Evolutionary conservation across 1,284 basidiomycete genomes (phyloP), one percentile per base, ranked within the genome.

Genomic region (Afroboletus lepidellus): DNA sequence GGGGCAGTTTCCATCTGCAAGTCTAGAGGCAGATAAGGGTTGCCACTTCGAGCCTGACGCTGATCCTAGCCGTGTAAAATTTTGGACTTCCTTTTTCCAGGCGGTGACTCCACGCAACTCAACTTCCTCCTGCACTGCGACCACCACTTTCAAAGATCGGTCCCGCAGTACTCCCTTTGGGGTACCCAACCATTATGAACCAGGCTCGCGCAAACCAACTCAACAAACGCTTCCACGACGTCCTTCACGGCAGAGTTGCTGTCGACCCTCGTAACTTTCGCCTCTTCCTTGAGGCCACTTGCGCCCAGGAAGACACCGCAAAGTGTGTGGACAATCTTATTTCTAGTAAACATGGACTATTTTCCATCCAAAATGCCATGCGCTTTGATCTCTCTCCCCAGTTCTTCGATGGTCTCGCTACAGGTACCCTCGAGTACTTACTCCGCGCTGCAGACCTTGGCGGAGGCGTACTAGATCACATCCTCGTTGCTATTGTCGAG

Each of bases 241-340:
- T 69, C 24, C 27, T 69, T 0, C 34, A 51, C 9, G 69, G 64
- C 34, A 67, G 50, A 41, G 57, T 58, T 8, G 0, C 34, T 3
- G 9, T 63, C 4, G 60, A 62, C 16, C 49, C 58, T 43, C 54
- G 50, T 8, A 49, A 27, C 32, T 54, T 16, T 29, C 53, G 46
- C 25, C 60, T 56, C 23, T 84, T 82, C 55, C 66, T 85, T 6
- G 78, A 85, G 58, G 78, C 76, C 2, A 63, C 80, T 13, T 76
- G 67, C 57, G 55, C 54, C 9, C 76, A 78, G 48, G 57, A 64
- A 13, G 75, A 81, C 54, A 64, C 70, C 0, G 64, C 69, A 5
- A 58, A 66, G 1, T 79, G 76, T 53, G 57, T 81, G 20, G 63
- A 69, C 54, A 74, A 63, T 46, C 63, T 85, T 9, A 64, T 74